phyloP scores from a whole-genome alignment of 306 rosid genomes.

The Quercus variabilis region DNA sequence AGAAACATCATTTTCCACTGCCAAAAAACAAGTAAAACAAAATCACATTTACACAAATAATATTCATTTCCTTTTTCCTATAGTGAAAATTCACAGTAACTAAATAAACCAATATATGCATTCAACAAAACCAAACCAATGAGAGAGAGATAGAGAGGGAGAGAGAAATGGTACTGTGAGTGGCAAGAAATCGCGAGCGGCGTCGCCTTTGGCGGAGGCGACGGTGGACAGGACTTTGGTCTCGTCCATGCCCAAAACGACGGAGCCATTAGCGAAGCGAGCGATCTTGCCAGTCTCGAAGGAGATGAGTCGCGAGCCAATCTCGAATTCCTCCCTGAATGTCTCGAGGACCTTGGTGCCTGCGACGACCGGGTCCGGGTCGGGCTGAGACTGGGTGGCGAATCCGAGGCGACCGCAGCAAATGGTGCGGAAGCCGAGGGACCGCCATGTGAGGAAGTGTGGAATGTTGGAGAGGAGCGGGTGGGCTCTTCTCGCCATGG shows the following conservation, averaged over 20 bases:
- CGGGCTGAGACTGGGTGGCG: constrained; percentile 42
- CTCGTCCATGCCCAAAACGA: constrained; percentile 63
- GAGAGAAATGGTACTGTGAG: constrained; percentile 53
- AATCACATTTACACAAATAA: not conserved
- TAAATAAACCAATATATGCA: too few species aligned
- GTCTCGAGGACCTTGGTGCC: constrained; percentile 56
- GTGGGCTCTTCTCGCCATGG: constrained; percentile 39
- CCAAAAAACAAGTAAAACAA: not conserved
- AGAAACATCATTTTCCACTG: too few species aligned
- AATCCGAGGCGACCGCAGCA: constrained; percentile 66
- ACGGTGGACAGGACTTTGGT: constrained; percentile 79
- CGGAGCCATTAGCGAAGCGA: constrained; percentile 87
- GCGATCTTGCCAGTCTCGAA: constrained; percentile 83
- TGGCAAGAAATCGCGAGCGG: constrained; percentile 76
- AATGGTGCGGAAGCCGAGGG: constrained; percentile 44
- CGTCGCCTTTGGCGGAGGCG: constrained; percentile 57
- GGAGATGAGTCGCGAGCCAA: constrained; percentile 61
- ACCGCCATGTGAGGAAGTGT: constrained; percentile 48
- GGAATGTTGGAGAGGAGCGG: constrained; percentile 50
- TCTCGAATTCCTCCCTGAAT: constrained; percentile 74
- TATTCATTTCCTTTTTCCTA: too few species aligned
- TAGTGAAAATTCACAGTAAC: too few species aligned
- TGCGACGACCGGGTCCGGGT: constrained; percentile 26
- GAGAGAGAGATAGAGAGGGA: too few species aligned
- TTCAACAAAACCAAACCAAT: too few species aligned